Conservation (phyloP, 768 basidiomycete genomes). For the Boletus coccyginus region DNA sequence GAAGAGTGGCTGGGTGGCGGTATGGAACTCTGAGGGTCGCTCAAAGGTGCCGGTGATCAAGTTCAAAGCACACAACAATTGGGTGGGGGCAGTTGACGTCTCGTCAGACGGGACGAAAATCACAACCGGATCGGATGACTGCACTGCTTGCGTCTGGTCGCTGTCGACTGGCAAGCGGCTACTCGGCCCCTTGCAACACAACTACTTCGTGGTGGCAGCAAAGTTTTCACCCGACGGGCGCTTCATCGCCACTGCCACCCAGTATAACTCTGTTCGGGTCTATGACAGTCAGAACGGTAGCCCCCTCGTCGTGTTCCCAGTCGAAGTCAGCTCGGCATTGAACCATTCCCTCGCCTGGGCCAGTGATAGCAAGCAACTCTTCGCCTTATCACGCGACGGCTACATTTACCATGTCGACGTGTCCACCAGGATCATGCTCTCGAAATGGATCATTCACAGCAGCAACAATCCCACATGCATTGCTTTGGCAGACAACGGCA, state of each 20-base stretch:
- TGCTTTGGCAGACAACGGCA: neutral
- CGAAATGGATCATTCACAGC: neutral
- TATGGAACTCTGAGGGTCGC: neutral
- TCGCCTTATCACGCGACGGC: neutral
- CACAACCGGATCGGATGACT: neutral
- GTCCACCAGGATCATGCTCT: neutral
- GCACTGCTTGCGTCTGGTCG: neutral
- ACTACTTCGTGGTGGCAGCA: neutral
- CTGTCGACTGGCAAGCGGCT: neutral
- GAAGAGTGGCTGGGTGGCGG: neutral
- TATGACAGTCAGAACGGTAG: neutral
- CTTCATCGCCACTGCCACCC: neutral
- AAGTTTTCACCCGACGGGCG: neutral
- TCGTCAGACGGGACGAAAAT: constrained; percentile 1
- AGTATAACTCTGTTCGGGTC: neutral
- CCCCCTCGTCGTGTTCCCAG: neutral
- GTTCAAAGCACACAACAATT: neutral
- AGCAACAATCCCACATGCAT: neutral
- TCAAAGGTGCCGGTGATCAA: neutral
- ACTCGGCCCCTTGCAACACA: neutral
- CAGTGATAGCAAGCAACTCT: neutral
- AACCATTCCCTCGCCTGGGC: neutral
- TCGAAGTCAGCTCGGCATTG: neutral
- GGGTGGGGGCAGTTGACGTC: neutral
- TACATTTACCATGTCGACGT: neutral